Percentiles rank a stretch among this genome's conserved stretches.
phyloP scores from a whole-genome alignment of 805 yeast species.

The Candida pseudoglaebosa region DNA sequence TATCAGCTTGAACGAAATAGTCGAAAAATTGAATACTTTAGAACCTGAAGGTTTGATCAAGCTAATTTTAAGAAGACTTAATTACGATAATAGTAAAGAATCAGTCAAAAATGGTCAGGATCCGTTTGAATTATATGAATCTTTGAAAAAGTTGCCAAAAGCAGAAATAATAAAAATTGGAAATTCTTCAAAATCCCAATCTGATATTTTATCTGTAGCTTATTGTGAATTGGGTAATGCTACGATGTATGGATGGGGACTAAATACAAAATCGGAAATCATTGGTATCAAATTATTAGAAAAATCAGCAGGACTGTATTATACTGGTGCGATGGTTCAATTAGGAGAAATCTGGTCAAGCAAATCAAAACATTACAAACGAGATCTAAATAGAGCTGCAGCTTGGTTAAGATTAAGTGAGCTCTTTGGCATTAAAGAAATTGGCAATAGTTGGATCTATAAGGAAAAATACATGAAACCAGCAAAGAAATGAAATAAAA shows the following conservation, averaged over 20 bases:
- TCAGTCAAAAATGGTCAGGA: slow-evolving; percentile 21
- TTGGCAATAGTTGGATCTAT: slow-evolving; percentile 74
- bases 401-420: slow-evolving; percentile 69
- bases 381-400: slow-evolving; percentile 60
- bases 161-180: slow-evolving; percentile 25
- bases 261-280: slow-evolving; percentile 44
- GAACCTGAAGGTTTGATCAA: slow-evolving; percentile 26
- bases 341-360: slow-evolving; percentile 68
- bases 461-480: slow-evolving; percentile 54
- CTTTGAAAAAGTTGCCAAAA: slow-evolving; percentile 21
- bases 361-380: slow-evolving; percentile 51
- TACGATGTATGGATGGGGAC: slow-evolving; percentile 55
- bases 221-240: slow-evolving; percentile 61
- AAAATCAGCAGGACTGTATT: slow-evolving; percentile 64
- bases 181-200: slow-evolving; percentile 30
- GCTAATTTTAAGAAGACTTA: slow-evolving; percentile 21
- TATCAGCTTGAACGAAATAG: slow-evolving; percentile 13
- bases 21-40: slow-evolving; percentile 22
- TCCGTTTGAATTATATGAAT: slow-evolving; percentile 20
- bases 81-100: slow-evolving; percentile 10
- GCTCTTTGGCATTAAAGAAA: slow-evolving; percentile 52
- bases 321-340: slow-evolving; percentile 62
- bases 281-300: slow-evolving; percentile 59
- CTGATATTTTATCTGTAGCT: slow-evolving; percentile 47
- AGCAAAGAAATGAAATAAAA: background rate